A percentile compares a stretch with the other conserved stretches of the same genome.
Conservation (phyloP, 345 rosid genomes). For the Rhodomyrtus tomentosa region DNA sequence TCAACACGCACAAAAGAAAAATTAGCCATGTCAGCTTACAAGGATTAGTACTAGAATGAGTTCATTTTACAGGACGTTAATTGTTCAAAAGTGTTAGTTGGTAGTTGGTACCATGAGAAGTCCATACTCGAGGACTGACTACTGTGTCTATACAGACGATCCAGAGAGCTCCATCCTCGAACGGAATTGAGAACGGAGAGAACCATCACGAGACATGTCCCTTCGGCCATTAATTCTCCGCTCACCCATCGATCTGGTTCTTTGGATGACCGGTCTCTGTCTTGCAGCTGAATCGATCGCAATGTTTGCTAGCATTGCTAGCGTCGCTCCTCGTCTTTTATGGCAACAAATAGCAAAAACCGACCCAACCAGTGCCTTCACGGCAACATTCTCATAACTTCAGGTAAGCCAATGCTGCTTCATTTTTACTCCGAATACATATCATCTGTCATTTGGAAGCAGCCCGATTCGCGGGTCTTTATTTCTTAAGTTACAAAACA, state of each 20-base stretch:
- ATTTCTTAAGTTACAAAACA: neutral
- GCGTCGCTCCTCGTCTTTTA: neutral
- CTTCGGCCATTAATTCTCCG: neutral
- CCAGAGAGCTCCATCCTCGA: neutral
- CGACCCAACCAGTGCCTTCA: neutral
- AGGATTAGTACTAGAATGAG: neutral
- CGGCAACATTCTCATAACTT: neutral
- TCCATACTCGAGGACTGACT: fast-evolving
- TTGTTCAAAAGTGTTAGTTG: neutral
- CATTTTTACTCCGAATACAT: neutral
- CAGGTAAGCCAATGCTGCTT: neutral
- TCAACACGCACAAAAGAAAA: too few relatives aligned
- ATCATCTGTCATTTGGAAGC: neutral
- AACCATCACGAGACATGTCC: neutral
- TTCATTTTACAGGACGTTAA: neutral
- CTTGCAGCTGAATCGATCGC: neutral
- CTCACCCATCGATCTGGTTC: neutral
- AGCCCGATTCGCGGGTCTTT: neutral
- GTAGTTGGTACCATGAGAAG: neutral
- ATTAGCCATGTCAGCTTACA: neutral
- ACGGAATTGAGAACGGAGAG: neutral
- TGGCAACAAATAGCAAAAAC: neutral
- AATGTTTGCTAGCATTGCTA: neutral
- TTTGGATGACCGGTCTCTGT: neutral
- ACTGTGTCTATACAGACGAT: neutral